Evolutionary conservation across 179 eudicot genomes (phyloP), one percentile per base, ranked within the genome.

Genomic region (Amaranthus tricolor): DNA sequence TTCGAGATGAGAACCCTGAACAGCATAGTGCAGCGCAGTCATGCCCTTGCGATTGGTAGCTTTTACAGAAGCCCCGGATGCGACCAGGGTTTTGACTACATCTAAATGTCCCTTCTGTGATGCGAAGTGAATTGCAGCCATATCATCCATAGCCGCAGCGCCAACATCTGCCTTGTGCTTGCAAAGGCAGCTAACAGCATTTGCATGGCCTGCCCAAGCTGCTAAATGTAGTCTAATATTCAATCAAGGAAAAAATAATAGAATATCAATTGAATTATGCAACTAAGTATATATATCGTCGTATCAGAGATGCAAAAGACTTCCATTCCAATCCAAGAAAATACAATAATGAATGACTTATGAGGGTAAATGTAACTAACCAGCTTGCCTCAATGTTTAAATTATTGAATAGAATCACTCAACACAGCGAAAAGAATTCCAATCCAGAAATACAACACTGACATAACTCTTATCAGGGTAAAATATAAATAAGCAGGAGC

Each of bases 81-180:
- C 66, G 17, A 95, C 68, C 2, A 95, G 96, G 58, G 85, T 76
- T 64, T 82, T 82, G 57, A 92, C 86, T 45, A 88, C 95, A 82
- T 93, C 96, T 62, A 92, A 78, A 71, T 95, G 96, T 61, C 97
- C 99, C 83, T 88, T 95, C 64, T 95, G 99, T 65, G 97, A 80
- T 24, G 97, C 99, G 76, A 95, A 95, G 83, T 95, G 99, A 61
- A 95, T 88, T 19, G 99, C 94, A 52, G 86, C 93, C 97, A 92
- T 92, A 80, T 95, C 97, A 67, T 95, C 99, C 92, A 93, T 87
- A 61, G 99, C 99, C 43, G 97, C 92, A 74, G 99, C 99, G 40
- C 99, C 88, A 9, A 86, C 85, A 82, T 95, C 97, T 8, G 95
- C 99, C 75, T 89, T 92, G 86, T 92, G 86, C 86, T 88, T 88